A percentile compares a stretch with the other conserved stretches of the same genome.
These are phyloP conservation scores for Pseudogymnoascus sp. DNA, from an alignment of 2,329 filamentous ascomycete species.

Conservation along the genomic window DNA sequence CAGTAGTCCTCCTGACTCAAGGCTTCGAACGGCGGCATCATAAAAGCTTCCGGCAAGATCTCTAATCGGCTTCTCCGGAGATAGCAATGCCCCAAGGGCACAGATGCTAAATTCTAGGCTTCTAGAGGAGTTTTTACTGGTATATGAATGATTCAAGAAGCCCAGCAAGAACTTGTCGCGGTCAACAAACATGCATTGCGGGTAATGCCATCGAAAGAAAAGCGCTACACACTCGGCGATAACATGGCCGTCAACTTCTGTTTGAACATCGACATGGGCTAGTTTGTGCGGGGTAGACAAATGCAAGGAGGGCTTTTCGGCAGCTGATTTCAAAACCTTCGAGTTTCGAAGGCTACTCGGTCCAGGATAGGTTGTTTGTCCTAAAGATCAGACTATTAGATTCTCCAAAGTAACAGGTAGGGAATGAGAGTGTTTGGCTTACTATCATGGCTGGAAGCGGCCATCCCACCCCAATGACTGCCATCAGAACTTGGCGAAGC, in stretches of 20 bases:
- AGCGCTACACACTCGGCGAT: constrained; percentile 16
- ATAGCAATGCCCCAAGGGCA: constrained; percentile 17
- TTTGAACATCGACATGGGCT: neutral
- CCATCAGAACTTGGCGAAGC: constrained; percentile 1
- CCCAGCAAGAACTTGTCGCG: constrained; percentile 17
- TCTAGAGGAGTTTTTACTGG: constrained; percentile 12
- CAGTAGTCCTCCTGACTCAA: constrained; percentile 12
- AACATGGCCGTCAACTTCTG: constrained; percentile 2
- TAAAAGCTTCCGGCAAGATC: constrained; percentile 11
- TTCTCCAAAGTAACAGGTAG: too few species aligned
- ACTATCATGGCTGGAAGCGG: neutral
- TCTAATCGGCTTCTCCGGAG: constrained; percentile 9
- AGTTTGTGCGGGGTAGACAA: neutral
- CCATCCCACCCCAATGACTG: neutral
- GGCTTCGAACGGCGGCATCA: neutral
- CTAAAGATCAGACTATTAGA: neutral
- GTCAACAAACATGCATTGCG: constrained; percentile 18
- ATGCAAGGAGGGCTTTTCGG: neutral
- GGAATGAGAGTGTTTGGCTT: neutral
- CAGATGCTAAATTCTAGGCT: constrained; percentile 14
- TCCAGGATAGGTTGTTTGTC: neutral
- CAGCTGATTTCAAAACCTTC: neutral
- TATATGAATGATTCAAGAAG: constrained; percentile 7
- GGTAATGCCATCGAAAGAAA: constrained; percentile 18
- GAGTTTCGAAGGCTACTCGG: neutral